Conservation (phyloP, 805 yeast species). For the Barnettozyma salicaria region DNA sequence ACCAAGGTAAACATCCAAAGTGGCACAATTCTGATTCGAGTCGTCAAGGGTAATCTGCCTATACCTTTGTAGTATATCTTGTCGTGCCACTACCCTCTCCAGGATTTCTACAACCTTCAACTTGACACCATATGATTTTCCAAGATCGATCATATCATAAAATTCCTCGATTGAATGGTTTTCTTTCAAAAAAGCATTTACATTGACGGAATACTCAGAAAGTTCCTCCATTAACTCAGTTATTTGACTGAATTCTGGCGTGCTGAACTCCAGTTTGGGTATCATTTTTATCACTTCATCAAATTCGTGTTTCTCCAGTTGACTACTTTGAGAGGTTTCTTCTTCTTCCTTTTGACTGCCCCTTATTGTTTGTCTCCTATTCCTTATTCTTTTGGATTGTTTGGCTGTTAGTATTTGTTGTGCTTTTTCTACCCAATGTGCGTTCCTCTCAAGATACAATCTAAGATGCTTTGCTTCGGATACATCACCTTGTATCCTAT, state of each 20-base stretch:
- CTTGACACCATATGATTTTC: slow-evolving; percentile 53
- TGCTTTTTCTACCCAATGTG: slow-evolving; percentile 49
- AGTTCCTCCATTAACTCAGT: slow-evolving; percentile 48
- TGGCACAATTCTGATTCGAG: background rate
- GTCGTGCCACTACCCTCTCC: slow-evolving; percentile 33
- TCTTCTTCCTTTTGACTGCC: background rate
- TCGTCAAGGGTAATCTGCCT: slow-evolving; percentile 17
- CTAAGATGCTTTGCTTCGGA: slow-evolving; percentile 34
- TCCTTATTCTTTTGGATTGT: slow-evolving; percentile 37
- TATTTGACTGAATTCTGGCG: slow-evolving; percentile 57
- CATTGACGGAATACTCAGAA: slow-evolving; percentile 43
- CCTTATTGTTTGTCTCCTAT: slow-evolving; percentile 12
- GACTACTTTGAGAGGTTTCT: slow-evolving; percentile 8
- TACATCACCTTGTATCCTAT: slow-evolving; percentile 38
- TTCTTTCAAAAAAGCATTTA: slow-evolving; percentile 33
- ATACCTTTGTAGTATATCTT: slow-evolving; percentile 34
- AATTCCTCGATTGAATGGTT: slow-evolving; percentile 38
- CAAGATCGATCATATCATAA: slow-evolving; percentile 48
- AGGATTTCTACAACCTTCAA: slow-evolving; percentile 42
- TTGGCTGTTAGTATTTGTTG: slow-evolving; percentile 37
- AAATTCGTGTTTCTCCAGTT: too few relatives aligned
- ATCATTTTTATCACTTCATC: slow-evolving; percentile 37
- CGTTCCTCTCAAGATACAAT: slow-evolving; percentile 39
- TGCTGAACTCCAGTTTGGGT: slow-evolving; percentile 43
- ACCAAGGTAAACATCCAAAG: slow-evolving; percentile 19